A percentile compares a stretch with the other conserved stretches of the same genome.
These are phyloP conservation scores for Ophiostoma sp. DNA, from an alignment of 2,329 filamentous ascomycete genomes.

Conservation along the genomic window DNA sequence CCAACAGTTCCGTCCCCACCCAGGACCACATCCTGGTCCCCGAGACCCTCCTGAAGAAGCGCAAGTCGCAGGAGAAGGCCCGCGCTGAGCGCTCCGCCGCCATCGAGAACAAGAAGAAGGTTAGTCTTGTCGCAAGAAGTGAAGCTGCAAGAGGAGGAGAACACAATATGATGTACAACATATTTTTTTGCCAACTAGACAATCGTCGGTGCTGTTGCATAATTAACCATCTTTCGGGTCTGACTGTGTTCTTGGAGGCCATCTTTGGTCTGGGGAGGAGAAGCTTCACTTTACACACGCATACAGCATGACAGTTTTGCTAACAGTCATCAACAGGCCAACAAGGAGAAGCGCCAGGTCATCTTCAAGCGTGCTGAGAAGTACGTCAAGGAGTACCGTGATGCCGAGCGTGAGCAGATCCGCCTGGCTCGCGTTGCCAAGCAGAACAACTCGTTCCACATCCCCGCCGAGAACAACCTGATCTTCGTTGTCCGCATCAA, in stretches of 20 bases:
- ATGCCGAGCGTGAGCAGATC: conserved; percentile 97
- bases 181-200: conserved; percentile 78
- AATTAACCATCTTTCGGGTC: conserved; percentile 99
- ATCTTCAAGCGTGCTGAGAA: conserved; percentile 99
- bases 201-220: conserved; percentile 91
- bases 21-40: conserved; percentile 94
- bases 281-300: background rate
- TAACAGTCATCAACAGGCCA: conserved; percentile 56
- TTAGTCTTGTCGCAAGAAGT: conserved; percentile 40
- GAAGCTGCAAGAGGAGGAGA: conserved; percentile 36
- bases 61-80: conserved; percentile 99
- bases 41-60: conserved; percentile 99
- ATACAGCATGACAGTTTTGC: conserved; percentile 17
- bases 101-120: conserved; percentile 82
- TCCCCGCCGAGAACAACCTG: conserved; percentile 90
- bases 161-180: conserved; percentile 78
- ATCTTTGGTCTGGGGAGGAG: background rate
- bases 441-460: conserved; percentile 87
- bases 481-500: conserved; percentile 99
- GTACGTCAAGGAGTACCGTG: conserved; percentile 99
- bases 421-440: conserved; percentile 85
- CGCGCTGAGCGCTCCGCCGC: conserved; percentile 80
- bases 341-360: conserved; percentile 96
- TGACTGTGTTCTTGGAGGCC: conserved; percentile 50
- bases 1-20: conserved; percentile 82